Base-by-base conservation (phyloP, 805 yeast genomes). In the Pichia manshurica region DNA sequence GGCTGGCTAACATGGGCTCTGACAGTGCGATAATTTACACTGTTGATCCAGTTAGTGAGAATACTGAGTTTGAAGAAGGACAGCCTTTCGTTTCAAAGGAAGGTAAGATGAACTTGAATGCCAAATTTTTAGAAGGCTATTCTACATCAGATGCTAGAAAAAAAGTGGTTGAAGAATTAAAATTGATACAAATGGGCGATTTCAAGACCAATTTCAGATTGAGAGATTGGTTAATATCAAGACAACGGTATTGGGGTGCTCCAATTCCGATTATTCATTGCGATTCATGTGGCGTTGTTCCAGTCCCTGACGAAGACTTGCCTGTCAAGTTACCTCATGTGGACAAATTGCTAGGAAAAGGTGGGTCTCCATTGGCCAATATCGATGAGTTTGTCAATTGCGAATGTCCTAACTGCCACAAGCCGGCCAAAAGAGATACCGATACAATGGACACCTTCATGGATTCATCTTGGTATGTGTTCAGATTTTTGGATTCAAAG, bases 391-490 rank as follows among this genome's bases (percentile, higher is more conserved):
- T 88, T 71, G 81, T 81, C 8, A 72, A 86, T 50, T 78, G 84
- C 1, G 63, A 69, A 28, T 93, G 99, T 63, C 99, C 99, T 6
- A 73, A 77, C 0, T 93, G 99, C 68, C 81, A 81, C 3, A 56
- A 63, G 7, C 66, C 71, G 17, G 95, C 96, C 0, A 79, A 76
- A 48, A 75, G 99, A 57, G 99, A 93, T 54, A 87, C 98, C 0
- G 99, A 93, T 60, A 93, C 99, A 0, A 91, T 93, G 99, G 99
- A 93, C 61, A 93, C 99, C 0, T 93, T 93, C 60, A 91, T 93
- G 80, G 99, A 93, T 66, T 86, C 96, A 16, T 89, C 97, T 3
- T 93, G 99, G 99, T 93, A 93, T 65, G 87, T 77, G 64, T 82
- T 93, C 69, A 75, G 99, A 50, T 90, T 79, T 57, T 66, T 82